Conservation (phyloP, 1,139 yeast species). For the Candida tropicalis region DNA sequence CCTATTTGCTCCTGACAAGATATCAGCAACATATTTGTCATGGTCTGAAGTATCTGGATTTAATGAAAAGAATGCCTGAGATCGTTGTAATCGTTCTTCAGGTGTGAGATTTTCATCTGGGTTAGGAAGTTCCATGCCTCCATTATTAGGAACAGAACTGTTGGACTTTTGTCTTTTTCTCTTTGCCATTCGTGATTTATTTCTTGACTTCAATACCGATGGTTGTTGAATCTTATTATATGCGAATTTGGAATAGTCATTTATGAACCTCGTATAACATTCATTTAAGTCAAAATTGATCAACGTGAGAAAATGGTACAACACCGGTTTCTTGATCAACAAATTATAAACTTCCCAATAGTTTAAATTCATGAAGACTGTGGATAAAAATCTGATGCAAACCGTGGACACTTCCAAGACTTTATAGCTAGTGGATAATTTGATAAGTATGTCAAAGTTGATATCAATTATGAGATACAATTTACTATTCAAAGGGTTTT, state of each 20-base stretch:
- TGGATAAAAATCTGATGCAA: slow-evolving; percentile 43
- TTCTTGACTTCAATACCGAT: slow-evolving; percentile 9
- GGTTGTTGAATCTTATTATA: slow-evolving; percentile 23
- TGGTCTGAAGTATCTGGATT: slow-evolving; percentile 26
- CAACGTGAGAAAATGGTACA: slow-evolving; percentile 42
- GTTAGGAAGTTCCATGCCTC: slow-evolving; percentile 10
- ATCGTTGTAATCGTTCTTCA: slow-evolving; percentile 13
- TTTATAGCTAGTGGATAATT: slow-evolving; percentile 33
- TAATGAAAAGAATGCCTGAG: slow-evolving; percentile 20
- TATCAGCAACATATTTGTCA: slow-evolving; percentile 30
- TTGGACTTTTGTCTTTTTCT: slow-evolving; percentile 6
- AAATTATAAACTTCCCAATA: slow-evolving; percentile 52
- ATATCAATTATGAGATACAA: slow-evolving; percentile 39
- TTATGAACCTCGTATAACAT: slow-evolving; percentile 39
- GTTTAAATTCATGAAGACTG: slow-evolving; percentile 40
- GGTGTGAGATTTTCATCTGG: slow-evolving; percentile 9
- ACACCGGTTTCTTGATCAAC: slow-evolving; percentile 46
- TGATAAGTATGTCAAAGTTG: slow-evolving; percentile 43
- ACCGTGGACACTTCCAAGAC: slow-evolving; percentile 36
- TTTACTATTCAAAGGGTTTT: slow-evolving; percentile 36
- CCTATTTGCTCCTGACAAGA: slow-evolving; percentile 27
- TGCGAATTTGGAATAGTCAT: slow-evolving; percentile 35
- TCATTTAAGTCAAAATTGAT: slow-evolving; percentile 45
- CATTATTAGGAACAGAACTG: slow-evolving; percentile 9
- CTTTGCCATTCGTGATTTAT: slow-evolving; percentile 8